These are phyloP conservation scores for Drechslerella coelobrocha DNA, from an alignment of 2,329 filamentous ascomycete species.

Conservation along the genomic window DNA sequence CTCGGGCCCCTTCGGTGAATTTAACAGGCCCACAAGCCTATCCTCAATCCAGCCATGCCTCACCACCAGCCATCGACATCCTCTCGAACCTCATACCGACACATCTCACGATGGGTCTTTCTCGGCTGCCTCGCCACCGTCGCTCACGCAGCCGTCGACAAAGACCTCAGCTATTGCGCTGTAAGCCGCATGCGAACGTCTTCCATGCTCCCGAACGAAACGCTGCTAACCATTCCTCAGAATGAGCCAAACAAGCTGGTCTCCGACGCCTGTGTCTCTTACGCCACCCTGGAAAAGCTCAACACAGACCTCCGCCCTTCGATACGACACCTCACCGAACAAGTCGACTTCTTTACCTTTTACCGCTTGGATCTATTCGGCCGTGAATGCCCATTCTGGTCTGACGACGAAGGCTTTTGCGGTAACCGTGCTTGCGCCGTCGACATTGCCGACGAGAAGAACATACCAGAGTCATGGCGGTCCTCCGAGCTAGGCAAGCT, in stretches of 20 bases:
- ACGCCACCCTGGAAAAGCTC: constrained; percentile 83
- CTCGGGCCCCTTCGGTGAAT: background rate
- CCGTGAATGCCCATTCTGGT: constrained; percentile 95
- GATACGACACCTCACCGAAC: constrained; percentile 78
- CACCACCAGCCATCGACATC: background rate
- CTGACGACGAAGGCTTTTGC: constrained; percentile 89
- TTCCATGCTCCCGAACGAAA: background rate
- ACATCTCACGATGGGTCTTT: constrained; percentile 33
- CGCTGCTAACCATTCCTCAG: constrained; percentile 26
- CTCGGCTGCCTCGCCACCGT: constrained; percentile 35
- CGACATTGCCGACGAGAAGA: constrained; percentile 91
- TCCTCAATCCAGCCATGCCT: background rate
- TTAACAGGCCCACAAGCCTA: background rate
- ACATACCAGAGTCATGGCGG: constrained; percentile 90
- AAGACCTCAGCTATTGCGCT: constrained; percentile 46
- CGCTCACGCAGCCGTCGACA: constrained; percentile 38
- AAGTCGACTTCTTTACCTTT: constrained; percentile 97
- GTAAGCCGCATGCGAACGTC: constrained; percentile 13
- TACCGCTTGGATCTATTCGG: constrained; percentile 95
- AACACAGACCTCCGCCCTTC: constrained; percentile 78
- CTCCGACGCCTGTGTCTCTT: constrained; percentile 92
- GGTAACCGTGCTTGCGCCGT: constrained; percentile 97
- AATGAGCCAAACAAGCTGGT: constrained; percentile 76
- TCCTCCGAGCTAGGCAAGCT: constrained; percentile 90
- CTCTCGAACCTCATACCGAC: constrained; percentile 9